A percentile compares a stretch with the other conserved stretches of the same genome.
Conservation (phyloP, 2,329 filamentous ascomycete species). For the Apiospora koreana region DNA sequence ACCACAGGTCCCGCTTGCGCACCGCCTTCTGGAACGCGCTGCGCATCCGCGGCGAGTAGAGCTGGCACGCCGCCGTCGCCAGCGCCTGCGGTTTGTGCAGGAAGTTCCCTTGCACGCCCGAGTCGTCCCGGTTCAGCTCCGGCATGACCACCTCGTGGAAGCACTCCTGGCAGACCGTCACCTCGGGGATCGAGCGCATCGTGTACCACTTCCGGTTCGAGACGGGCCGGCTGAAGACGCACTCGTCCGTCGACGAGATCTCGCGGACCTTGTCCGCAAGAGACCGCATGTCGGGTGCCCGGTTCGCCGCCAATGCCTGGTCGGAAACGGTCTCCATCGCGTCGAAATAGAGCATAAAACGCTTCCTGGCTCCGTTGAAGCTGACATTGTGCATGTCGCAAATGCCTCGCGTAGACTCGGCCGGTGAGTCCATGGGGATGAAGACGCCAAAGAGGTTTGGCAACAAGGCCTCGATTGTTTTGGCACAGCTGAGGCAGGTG, state of each 20-base stretch:
- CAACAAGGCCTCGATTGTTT: constrained; percentile 71
- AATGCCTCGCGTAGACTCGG: constrained; percentile 48
- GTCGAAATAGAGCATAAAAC: constrained; percentile 63
- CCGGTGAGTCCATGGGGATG: constrained; percentile 48
- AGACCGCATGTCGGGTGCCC: constrained; percentile 56
- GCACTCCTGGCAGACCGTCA: constrained; percentile 87
- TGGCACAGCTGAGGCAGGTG: constrained; percentile 74
- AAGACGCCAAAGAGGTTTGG: constrained; percentile 73
- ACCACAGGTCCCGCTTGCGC: constrained; percentile 64
- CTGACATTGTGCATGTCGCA: constrained; percentile 69
- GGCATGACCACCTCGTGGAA: constrained; percentile 80
- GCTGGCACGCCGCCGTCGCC: constrained; percentile 65
- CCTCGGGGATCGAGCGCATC: constrained; percentile 72
- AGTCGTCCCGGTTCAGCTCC: constrained; percentile 50
- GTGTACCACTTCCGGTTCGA: constrained; percentile 73
- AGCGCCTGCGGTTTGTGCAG: constrained; percentile 60
- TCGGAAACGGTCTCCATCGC: constrained; percentile 60
- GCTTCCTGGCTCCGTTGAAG: constrained; percentile 37
- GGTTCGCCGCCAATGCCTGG: constrained; percentile 43
- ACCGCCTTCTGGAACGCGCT: constrained; percentile 69
- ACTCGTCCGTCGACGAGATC: constrained; percentile 61
- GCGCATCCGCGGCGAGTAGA: constrained; percentile 82
- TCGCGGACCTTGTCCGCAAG: constrained; percentile 66
- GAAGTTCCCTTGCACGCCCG: constrained; percentile 51
- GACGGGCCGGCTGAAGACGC: constrained; percentile 63